phyloP scores from a whole-genome alignment of 192 early-diverging fungal species.

The Jimgerdemannia flammicorona region DNA sequence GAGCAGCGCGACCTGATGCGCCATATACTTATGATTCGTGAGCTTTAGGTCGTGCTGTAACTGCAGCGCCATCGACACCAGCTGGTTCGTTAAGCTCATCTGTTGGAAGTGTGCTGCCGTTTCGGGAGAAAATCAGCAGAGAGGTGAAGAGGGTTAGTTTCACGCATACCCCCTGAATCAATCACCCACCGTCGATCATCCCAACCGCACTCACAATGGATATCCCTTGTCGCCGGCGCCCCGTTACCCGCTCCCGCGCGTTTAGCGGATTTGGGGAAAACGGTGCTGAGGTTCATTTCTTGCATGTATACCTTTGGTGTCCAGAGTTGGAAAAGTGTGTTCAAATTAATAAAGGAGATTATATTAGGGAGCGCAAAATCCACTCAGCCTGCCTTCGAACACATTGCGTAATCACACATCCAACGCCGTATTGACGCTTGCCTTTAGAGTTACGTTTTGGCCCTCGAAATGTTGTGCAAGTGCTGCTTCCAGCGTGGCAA shows the following conservation, averaged over 20 bases:
- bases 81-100: constrained; percentile 23
- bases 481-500: neutral
- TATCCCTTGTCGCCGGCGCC: neutral
- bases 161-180: too few relatives aligned
- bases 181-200: too few relatives aligned
- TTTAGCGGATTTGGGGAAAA: neutral
- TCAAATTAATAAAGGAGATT: too few relatives aligned
- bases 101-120: neutral
- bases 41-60: constrained; percentile 43
- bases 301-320: neutral
- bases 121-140: neutral
- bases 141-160: neutral
- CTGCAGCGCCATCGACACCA: constrained; percentile 44
- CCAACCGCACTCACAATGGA: neutral
- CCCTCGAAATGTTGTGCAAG: neutral
- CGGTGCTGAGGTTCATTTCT: neutral
- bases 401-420: too few relatives aligned
- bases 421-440: neutral
- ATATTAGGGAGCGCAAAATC: too few relatives aligned
- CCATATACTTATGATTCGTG: constrained; percentile 50
- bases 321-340: too few relatives aligned
- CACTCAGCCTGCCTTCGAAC: too few relatives aligned
- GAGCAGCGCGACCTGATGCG: constrained; percentile 49
- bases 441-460: neutral
- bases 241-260: neutral